Base-by-base conservation (phyloP, 2,329 filamentous ascomycete species). In the Apiospora malaysiana region DNA sequence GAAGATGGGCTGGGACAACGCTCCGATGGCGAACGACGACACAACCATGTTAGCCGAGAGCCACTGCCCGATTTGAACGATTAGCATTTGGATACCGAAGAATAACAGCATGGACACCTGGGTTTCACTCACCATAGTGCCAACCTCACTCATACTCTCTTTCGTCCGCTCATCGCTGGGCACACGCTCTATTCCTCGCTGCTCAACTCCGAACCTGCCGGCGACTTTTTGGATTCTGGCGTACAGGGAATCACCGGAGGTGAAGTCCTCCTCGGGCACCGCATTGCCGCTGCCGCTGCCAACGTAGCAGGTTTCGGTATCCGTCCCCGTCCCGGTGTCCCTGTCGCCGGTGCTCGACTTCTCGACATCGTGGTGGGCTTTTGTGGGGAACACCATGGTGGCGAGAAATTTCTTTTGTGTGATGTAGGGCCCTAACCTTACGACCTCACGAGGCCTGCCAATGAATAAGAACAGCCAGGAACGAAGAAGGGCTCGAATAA, bases 21-120 rank as follows among this genome's bases (percentile, higher is more conserved):
- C 88, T 65, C 92, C 93, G 70, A 94, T 91, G 67, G 93, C 92
- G 77, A 94, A 94, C 18, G 91, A 91, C 32, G 90, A 91, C 66
- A 94, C 90, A 69, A 93, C 91, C 90, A 94, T 90, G 81, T 94
- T 94, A 76, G 92, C 91, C 1, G 92, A 91, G 63, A 93, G 84
- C 92, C 92, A 94, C 90, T 92, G 66, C 18, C 37, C 56, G 18
- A 14, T 18, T 40, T 25, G 46, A 47, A 43, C 12, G 32, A 21
- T 70, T 49, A 47, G 68, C 45, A 18, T 1, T 40, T n/a, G 27
- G 32, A 63, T 23, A 63, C 21, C 32, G 1, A 6, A 12, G n/a
- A 14, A 23, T 66, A 45, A n/a, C 47, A 42, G 46, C 23, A 27
- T 16, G 68, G 40, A 70, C 56, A 40, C 8, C 1, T 18, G 9